Percentiles rank a stretch among this genome's conserved stretches.
phyloP scores from a whole-genome alignment of 345 rosid genomes.

The Gossypium arboreum region DNA sequence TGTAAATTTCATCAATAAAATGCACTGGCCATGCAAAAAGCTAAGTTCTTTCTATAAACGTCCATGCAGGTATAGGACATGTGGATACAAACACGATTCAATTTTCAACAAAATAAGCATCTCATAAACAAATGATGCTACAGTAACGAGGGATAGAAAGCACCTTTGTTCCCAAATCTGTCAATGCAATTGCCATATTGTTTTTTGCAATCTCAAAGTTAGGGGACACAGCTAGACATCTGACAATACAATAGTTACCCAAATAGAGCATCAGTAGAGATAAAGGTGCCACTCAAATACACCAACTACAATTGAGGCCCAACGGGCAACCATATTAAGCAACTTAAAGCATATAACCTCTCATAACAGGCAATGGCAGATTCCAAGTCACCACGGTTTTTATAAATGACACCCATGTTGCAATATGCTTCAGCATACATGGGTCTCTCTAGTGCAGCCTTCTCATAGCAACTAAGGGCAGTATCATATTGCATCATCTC shows the following conservation, averaged over 20 bases:
- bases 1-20: neutral
- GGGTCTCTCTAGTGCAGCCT: slow-evolving; percentile 96
- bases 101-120: slow-evolving; percentile 1
- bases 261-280: slow-evolving; percentile 22
- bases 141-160: slow-evolving; percentile 5
- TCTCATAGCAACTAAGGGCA: slow-evolving; percentile 94
- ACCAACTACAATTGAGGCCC: slow-evolving; percentile 13
- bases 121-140: neutral
- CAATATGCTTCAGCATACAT: slow-evolving; percentile 99
- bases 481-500: slow-evolving; percentile 99
- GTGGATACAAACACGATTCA: neutral
- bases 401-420: slow-evolving; percentile 99
- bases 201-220: slow-evolving; percentile 99
- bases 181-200: slow-evolving; percentile 99
- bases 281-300: slow-evolving; percentile 14
- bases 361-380: slow-evolving; percentile 95
- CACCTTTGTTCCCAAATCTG: slow-evolving; percentile 99
- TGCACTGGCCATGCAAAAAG: neutral
- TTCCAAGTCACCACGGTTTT: slow-evolving; percentile 98
- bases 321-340: slow-evolving; percentile 6
- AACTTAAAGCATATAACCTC: slow-evolving; percentile 48
- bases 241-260: slow-evolving; percentile 25
- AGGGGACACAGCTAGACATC: slow-evolving; percentile 98
- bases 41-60: neutral
- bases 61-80: neutral